These are phyloP conservation scores for Annulohypoxylon nitens DNA, from an alignment of 495 filamentous ascomycete genomes.

Conservation along the genomic window DNA sequence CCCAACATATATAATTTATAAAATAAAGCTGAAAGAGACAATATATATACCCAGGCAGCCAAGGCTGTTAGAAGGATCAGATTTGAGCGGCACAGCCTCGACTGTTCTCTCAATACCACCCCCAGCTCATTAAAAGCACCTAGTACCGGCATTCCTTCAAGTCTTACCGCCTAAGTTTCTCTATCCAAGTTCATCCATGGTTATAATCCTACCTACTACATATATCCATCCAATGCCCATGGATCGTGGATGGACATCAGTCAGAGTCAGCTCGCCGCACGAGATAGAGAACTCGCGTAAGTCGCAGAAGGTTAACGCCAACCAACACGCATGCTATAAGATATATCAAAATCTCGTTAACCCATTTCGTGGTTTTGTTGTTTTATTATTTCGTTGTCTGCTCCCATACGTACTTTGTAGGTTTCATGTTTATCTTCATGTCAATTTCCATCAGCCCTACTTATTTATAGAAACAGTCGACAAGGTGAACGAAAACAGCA, in stretches of 20 bases:
- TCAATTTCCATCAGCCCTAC: neutral
- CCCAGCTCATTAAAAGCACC: neutral
- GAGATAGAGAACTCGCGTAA: too few relatives aligned
- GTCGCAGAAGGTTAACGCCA: too few relatives aligned
- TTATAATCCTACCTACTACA: neutral
- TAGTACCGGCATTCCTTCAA: neutral
- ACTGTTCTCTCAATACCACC: neutral
- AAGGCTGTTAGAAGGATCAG: neutral
- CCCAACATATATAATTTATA: neutral
- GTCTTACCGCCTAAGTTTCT: neutral
- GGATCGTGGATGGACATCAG: neutral
- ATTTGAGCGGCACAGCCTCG: neutral
- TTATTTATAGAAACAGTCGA: conserved; percentile 8
- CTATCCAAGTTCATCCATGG: neutral
- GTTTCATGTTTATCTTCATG: neutral
- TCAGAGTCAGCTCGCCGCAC: too few relatives aligned
- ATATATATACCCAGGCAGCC: neutral
- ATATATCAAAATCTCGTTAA: too few relatives aligned
- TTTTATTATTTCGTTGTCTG: neutral
- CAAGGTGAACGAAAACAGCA: neutral
- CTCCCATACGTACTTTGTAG: neutral
- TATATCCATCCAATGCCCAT: neutral
- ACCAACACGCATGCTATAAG: too few relatives aligned
- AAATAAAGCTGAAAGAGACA: neutral
- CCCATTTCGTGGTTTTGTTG: neutral